These are phyloP conservation scores for Phyllosticta citriasiana DNA, from an alignment of 2,329 filamentous ascomycete species.

Conservation along the genomic window DNA sequence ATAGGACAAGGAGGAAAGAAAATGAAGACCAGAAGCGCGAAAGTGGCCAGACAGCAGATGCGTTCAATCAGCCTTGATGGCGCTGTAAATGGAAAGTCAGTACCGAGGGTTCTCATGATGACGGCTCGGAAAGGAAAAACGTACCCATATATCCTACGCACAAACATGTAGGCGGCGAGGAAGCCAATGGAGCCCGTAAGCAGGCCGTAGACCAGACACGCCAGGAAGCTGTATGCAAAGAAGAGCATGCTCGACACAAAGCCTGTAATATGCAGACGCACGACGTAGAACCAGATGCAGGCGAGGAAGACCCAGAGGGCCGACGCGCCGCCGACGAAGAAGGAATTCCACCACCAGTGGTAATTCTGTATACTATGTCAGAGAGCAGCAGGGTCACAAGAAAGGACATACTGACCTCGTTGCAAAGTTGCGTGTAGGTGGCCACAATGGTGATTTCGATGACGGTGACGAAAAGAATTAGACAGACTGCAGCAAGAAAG, in stretches of 20 bases:
- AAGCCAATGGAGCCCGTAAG: constrained; percentile 79
- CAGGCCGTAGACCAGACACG: constrained; percentile 70
- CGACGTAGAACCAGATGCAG: constrained; percentile 74
- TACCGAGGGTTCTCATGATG: not conserved
- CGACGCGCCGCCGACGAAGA: constrained; percentile 66
- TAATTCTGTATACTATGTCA: constrained; percentile 48
- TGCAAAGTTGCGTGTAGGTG: constrained; percentile 72
- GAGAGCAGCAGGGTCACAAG: not conserved
- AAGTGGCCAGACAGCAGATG: not conserved
- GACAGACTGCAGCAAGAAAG: constrained; percentile 64
- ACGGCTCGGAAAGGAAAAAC: constrained; percentile 19
- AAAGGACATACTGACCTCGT: constrained; percentile 44
- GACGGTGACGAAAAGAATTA: constrained; percentile 65
- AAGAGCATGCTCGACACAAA: constrained; percentile 73
- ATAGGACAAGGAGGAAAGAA: not conserved
- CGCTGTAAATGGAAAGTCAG: not conserved
- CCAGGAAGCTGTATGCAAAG: constrained; percentile 75
- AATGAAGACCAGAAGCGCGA: not conserved
- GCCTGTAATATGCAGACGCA: constrained; percentile 70
- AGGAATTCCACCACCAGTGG: constrained; percentile 89
- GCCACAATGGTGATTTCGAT: constrained; percentile 76
- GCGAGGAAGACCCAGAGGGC: constrained; percentile 75
- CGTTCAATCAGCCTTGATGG: constrained; percentile 9
- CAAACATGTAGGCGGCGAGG: constrained; percentile 72
- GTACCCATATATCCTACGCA: constrained; percentile 72